Base-by-base conservation (phyloP, 371 early-diverging fungal species). In the Mucor saturninus region DNA sequence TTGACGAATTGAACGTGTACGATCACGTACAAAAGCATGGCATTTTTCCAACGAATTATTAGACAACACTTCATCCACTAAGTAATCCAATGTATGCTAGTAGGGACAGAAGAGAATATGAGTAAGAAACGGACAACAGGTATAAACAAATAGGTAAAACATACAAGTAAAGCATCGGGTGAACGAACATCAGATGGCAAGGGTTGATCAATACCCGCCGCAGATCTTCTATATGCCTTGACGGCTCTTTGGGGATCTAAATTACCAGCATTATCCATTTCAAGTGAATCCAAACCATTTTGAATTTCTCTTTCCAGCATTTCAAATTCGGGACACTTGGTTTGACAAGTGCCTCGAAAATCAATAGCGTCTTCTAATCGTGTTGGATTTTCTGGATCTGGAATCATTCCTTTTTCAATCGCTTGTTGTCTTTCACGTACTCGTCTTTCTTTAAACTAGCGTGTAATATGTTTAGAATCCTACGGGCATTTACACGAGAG, bases 291-390 rank as follows among this genome's bases (percentile, higher is more conserved):
- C 49, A 95, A 58, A 40, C 77, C 80, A 55, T 89, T 86, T 51
- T 92, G 89, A 52, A 83, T 84, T 61, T 94, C 93, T 37, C 97
- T 83, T 65, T 96, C 94, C 35, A 92, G 82, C n/a, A 90, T 81
- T 73, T 97, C 97, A 67, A 87, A 95, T 60, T 87, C 91, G 0
- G 97, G 95, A 68, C 97, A 96, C 93, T 93, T 96, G 8, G 87
- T 87, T 68, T 68, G 65, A 61, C 96, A 96, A 4, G 93, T 92
- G 5, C 94, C 96, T 14, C 87, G 72, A 51, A 96, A 85, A 29
- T 82, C 72, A 43, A 88, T 83, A 4, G 93, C 92, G 29, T 91
- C 86, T 56, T 85, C 83, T 13, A 93, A 71, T 1, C 77, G 66
- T 39, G 74, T 76, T 1, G 77, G 81, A 1, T 73, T 72, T 37